A percentile compares a stretch with the other conserved stretches of the same genome.
Conservation (phyloP, 768 basidiomycete species). For the Xerocomellus dryophilus region DNA sequence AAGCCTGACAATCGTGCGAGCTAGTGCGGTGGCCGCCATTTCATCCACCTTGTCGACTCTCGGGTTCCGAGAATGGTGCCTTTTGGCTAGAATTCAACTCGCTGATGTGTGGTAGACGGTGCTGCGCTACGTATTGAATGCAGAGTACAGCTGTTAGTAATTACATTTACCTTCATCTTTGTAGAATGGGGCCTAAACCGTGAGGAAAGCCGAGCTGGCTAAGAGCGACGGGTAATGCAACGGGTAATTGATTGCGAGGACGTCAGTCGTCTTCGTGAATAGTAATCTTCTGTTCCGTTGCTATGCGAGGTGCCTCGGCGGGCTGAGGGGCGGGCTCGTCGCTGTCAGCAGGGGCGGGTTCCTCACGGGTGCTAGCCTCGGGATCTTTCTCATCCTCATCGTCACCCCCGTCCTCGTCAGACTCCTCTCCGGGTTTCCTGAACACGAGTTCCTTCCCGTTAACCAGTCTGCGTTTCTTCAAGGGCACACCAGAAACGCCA, state of each 20-base stretch:
- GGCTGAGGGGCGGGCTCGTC: constrained; percentile 1
- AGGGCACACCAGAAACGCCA: constrained; percentile 38
- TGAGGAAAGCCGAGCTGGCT: not conserved
- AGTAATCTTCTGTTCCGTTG: constrained; percentile 38
- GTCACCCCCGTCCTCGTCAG: constrained; percentile 43
- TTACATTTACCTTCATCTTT: constrained; percentile 8
- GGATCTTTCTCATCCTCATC: constrained; percentile 32
- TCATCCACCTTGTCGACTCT: not conserved
- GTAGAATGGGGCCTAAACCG: not conserved
- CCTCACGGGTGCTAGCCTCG: not conserved
- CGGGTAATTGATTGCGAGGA: not conserved
- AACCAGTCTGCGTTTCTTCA: constrained; percentile 81
- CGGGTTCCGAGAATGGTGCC: not conserved
- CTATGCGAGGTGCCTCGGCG: constrained; percentile 19
- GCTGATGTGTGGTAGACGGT: not conserved
- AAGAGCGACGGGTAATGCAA: not conserved
- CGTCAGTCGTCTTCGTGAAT: constrained; percentile 53
- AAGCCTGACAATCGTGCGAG: not conserved
- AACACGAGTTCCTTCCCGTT: constrained; percentile 72
- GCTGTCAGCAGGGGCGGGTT: not conserved
- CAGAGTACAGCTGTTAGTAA: not conserved
- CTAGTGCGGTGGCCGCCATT: too few relatives aligned
- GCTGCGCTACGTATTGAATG: constrained; percentile 4
- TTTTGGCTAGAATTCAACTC: not conserved
- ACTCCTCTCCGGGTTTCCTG: constrained; percentile 50